These are phyloP conservation scores for Mantamonas sphyraenae DNA, from an alignment of 78 protist genomes.

Conservation along the genomic window DNA sequence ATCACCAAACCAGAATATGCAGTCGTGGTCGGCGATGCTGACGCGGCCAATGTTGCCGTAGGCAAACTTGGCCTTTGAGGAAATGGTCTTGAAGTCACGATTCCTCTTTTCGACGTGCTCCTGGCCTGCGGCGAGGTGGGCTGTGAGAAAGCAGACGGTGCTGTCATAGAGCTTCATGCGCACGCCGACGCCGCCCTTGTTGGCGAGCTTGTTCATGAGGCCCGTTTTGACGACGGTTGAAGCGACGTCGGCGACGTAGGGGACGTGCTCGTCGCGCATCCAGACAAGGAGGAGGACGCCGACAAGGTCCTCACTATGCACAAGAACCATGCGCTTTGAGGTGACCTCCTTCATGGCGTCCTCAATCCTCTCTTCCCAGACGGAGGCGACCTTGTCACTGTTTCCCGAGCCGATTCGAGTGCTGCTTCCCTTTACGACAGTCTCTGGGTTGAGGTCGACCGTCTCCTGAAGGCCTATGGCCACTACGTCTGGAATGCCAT, in stretches of 20 bases:
- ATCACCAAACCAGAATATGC: slow-evolving; percentile 83
- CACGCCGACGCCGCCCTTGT: slow-evolving; percentile 85
- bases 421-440: too few relatives aligned
- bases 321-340: too few relatives aligned
- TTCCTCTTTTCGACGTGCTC: slow-evolving; percentile 57
- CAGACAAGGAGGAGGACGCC: slow-evolving; percentile 67
- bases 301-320: slow-evolving; percentile 61
- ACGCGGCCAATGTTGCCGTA: not conserved
- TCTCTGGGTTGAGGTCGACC: too few relatives aligned
- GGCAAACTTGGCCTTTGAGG: not conserved
- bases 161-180: slow-evolving; percentile 56
- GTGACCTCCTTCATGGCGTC: too few relatives aligned
- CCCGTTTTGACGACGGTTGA: slow-evolving; percentile 47
- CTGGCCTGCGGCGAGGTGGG: slow-evolving; percentile 92
- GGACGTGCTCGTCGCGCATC: slow-evolving; percentile 26
- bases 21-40: not conserved
- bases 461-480: too few relatives aligned
- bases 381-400: too few relatives aligned
- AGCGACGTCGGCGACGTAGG: slow-evolving; percentile 29
- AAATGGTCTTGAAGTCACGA: slow-evolving; percentile 63
- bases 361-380: too few relatives aligned
- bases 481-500: too few relatives aligned
- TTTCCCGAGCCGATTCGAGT: too few relatives aligned
- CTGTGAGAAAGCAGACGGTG: slow-evolving; percentile 51
- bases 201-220: slow-evolving; percentile 71